Base-by-base conservation (phyloP, 1,139 yeast genomes). In the Suhomyces anneliseae region DNA sequence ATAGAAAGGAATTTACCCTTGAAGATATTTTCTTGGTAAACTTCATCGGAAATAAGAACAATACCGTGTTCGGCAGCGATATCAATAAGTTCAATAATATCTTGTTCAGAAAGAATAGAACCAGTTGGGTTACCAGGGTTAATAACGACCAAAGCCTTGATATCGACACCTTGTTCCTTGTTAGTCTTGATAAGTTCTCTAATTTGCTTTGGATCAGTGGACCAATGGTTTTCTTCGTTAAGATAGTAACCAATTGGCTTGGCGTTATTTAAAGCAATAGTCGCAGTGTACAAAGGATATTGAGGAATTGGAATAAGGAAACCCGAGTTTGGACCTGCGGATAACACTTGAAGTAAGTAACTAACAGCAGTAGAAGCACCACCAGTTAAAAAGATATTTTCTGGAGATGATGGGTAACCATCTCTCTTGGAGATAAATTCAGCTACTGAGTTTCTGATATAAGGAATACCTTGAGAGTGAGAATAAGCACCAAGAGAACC, bases 61-160 rank as follows among this genome's bases (percentile, higher is more conserved):
- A 93, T 67, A 39, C 96, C 92, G 60, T 89, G 72, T 61, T 85
- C 84, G 27, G 96, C 95, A 38, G 97, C 95, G 49, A 92, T 78
- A 41, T 79, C 77, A 47, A 93, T 74, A 50, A 95, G 79, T 39
- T 83, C 85, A 38, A 74, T 80, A 58, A 93, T 90, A 55, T 85
- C 84, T 8, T 79, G 78, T 45, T 75, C 76, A 5, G 79, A 66
- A 49, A 93, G 76, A 44, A 90, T 82, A 5, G 96, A 81, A 35
- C 99, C 99, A 0, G 99, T 93, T 51, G 99, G 99, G 69, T 93
- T 95, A 48, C 99, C 98, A 5, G 99, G 99, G 70, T 93, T 95
- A 61, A 93, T 93, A 27, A 93, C 90, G 6, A 93, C 98, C 53
- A 93, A 73, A 46, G 95, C 87, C 60, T 89, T 83, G 53, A 95